Evolutionary conservation across 2,329 filamentous ascomycete species (phyloP), one percentile per base, ranked within the genome.

Genomic region (Aphanoascus verrucosus): DNA sequence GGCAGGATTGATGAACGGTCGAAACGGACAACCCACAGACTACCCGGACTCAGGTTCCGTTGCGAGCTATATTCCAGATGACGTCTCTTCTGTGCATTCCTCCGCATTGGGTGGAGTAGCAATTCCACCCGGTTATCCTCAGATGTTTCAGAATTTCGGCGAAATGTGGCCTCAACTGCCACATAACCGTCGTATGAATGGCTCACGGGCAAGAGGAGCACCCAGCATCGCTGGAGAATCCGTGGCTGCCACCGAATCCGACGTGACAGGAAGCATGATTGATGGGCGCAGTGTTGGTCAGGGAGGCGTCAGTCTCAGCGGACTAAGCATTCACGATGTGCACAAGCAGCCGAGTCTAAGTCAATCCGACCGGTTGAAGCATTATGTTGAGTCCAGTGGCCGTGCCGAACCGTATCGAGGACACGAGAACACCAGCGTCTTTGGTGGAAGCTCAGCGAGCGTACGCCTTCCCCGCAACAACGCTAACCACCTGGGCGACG

Each of bases 41-140:
- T 81, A 77, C 60, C 78, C 78, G 45, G 91, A 96, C 64, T 82
- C 86, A 15, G 86, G 88, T 42, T 97, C 91, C 2, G 86, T 96
- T 66, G 78, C 96, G 62, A 93, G 91, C 14, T 97, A 94, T 67
- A 95, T 98, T 56, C 88, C 91, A 1, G 93, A 98, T 63, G 93
- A 98, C 68, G 89, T 95, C 40, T 97, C 91, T 7, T 96, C 90
- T 1, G 86, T 98, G 44, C 91, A 97, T 69, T 90, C 89, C 46
- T 95, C 89, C 43, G 84, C 89, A 0, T 81, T 97, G 49, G 89
- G 89, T 52, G 89, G 89, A 37, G 86, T 86, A 35, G 85, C 84
- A n/a, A 77, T 94, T 31, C 78, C 84, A 51, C 83, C 84, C 46
- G 87, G 88, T 20, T 97, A 91, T 67, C 93, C 93, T 14, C 86